Evolutionary conservation across 73 alveolate genomes (phyloP), one percentile per base, ranked within the genome.

Genomic region (Paramecium sonneborni): DNA sequence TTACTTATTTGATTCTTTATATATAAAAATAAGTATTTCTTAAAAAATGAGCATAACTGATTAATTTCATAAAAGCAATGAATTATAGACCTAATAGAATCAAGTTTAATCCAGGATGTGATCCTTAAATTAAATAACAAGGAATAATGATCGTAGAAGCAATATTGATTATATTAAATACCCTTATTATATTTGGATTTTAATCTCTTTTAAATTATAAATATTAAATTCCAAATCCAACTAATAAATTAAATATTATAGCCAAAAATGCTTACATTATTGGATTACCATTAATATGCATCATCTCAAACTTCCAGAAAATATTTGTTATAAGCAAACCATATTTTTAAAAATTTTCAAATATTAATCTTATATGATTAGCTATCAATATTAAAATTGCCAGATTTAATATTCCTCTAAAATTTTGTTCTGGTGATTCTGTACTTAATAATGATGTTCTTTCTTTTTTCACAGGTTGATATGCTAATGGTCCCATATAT

Each of bases 401-500:
- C 14, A 82, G 44, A 88, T 88, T 88, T 20, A 88, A 20, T 37
- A 88, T 57, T 69, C 94, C 94, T 88, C 94, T 88, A 38, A 24
- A 88, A 70, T 88, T 88, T 44, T 88, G 44, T 69, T 88, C 91
- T 4, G 89, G 91, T 1, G 85, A 43, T 46, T 88, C 94, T 8
- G 91, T 70, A 88, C 94, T 88, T 24, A 88, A 43, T 69, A 88
- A 28, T 18, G 94, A 88, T 6, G 94, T 67, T 48, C 94, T 67
- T 32, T 68, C 69, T 46, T 44, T 88, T 44, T 76, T 88, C 1
- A 82, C 91, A 11, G 94, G 94, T 15, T 68, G 28, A 70, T 43
- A 88, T 23, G 94, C 67, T 18, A 88, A 82, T n/a, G 94, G 94
- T 1, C 94, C 94, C 87, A 69, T 88, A 69, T 88, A 88, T 37